A percentile compares a stretch with the other conserved stretches of the same genome.
Evolutionary conservation across 2,329 filamentous ascomycete genomes (phyloP).

Genomic region (Thielaviopsis ethacetica): DNA sequence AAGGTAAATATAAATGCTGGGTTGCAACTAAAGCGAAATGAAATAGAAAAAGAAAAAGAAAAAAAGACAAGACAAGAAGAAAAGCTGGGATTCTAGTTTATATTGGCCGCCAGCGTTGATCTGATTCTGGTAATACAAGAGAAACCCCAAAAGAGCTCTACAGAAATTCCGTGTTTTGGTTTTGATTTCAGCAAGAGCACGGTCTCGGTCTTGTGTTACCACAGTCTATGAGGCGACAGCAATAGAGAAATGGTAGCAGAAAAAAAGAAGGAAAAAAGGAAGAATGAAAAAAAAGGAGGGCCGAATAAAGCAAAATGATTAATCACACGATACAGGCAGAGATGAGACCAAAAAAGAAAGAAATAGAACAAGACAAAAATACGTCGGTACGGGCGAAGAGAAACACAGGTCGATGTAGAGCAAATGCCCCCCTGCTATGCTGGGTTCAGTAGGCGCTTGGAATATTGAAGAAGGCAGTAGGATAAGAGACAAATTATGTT

Average conservation of each 20-base stretch:
- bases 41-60: background rate
- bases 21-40: background rate
- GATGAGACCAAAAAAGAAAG: background rate
- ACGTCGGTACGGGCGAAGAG: background rate
- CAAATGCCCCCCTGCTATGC: background rate
- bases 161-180: background rate
- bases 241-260: background rate
- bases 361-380: background rate
- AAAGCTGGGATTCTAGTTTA: background rate
- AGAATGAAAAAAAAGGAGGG: background rate
- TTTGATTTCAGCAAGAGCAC: slow-evolving; percentile 5
- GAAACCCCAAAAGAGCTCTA: background rate
- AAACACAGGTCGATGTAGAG: background rate
- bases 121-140: background rate
- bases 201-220: slow-evolving; percentile 6
- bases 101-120: background rate
- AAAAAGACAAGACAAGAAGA: background rate
- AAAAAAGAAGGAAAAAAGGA: background rate
- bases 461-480: background rate
- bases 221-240: slow-evolving; percentile 17
- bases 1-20: background rate
- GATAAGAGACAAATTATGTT: background rate
- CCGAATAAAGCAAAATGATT: background rate
- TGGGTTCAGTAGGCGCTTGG: background rate
- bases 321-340: background rate